Base-by-base conservation (phyloP, 768 basidiomycete genomes). In the Boletus rubropictus region DNA sequence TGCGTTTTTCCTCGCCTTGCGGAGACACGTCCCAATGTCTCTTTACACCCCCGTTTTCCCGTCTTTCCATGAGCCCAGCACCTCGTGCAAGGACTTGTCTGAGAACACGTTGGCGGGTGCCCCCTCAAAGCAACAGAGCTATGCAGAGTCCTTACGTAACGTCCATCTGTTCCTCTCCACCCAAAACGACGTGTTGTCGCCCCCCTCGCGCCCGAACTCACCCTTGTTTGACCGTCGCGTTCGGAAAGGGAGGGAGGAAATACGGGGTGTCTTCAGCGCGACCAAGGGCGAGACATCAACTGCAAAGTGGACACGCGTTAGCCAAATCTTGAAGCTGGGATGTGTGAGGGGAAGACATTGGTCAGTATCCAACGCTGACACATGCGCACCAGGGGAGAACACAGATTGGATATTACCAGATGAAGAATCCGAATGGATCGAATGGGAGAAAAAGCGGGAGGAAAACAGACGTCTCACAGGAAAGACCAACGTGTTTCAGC, bases 341-440 rank as follows among this genome's bases (percentile, higher is more conserved):
- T 67, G 68, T 31, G 69, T 74, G 7, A 66, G 69, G 45, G 70
- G 71, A 14, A 65, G 65, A 28, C 15, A 57, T 52, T 51, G 54
- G 50, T 67, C 44, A 48, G 62, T 28, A 53, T 56, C 35, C 46
- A 54, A 25, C 50, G 46, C 27, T 60, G 57, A 54, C 65, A 35
- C 47, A 49, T 49, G 31, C 48, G 31, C 38, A 50, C 54, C 14
- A 35, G 64, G 55, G 46, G 66, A 51, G 53, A 51, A 53, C 20
- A 47, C 56, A 18, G 60, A 64, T 28, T 65, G 64, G 62, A 56
- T 69, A 54, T 44, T 79, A 52, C 74, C 76, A 10, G 68, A 68
- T 21, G 73, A 71, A 15, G 79, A 80, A 56, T 67, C 67, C 37
- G 72, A 74, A 29, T 79, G 79, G 77, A 50, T 65, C 12, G 68